Conservation (phyloP, 1,139 yeast species). For the Debaryomyces robertsiae region DNA sequence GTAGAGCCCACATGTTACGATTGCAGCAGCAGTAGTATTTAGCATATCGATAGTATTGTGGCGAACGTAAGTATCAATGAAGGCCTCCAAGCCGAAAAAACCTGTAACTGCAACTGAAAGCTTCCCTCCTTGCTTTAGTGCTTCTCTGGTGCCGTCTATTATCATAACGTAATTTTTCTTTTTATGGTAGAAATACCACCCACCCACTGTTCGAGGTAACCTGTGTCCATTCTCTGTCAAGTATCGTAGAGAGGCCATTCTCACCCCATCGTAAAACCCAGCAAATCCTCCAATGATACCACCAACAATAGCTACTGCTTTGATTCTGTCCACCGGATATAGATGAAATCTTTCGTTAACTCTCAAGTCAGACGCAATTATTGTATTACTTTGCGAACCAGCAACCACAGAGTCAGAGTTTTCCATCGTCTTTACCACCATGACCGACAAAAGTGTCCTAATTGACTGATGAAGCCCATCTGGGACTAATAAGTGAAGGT, state of each 20-base stretch:
- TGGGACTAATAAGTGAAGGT: not conserved
- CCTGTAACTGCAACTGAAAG: slow-evolving; percentile 50
- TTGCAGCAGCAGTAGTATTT: slow-evolving; percentile 61
- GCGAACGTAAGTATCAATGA: slow-evolving; percentile 52
- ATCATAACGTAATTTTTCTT: slow-evolving; percentile 78
- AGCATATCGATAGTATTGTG: slow-evolving; percentile 57
- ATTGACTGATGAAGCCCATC: too few relatives aligned
- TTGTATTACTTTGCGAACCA: not conserved
- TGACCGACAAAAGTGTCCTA: not conserved
- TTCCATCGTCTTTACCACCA: slow-evolving; percentile 4
- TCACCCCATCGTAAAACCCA: slow-evolving; percentile 68
- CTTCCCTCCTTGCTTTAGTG: slow-evolving; percentile 46
- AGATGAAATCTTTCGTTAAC: slow-evolving; percentile 45
- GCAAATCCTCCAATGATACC: slow-evolving; percentile 59
- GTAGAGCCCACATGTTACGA: slow-evolving; percentile 53
- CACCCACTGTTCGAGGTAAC: slow-evolving; percentile 75
- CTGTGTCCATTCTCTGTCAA: slow-evolving; percentile 84
- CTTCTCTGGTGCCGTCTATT: slow-evolving; percentile 51
- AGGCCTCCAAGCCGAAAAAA: slow-evolving; percentile 64
- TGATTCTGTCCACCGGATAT: slow-evolving; percentile 38
- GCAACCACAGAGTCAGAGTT: not conserved
- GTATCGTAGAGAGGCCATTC: slow-evolving; percentile 57
- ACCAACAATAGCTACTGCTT: slow-evolving; percentile 37
- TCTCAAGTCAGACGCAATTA: slow-evolving; percentile 16
- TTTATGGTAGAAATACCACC: slow-evolving; percentile 90